These are phyloP conservation scores for Xylaria sp. DNA, from an alignment of 2,329 filamentous ascomycete species.

Conservation along the genomic window DNA sequence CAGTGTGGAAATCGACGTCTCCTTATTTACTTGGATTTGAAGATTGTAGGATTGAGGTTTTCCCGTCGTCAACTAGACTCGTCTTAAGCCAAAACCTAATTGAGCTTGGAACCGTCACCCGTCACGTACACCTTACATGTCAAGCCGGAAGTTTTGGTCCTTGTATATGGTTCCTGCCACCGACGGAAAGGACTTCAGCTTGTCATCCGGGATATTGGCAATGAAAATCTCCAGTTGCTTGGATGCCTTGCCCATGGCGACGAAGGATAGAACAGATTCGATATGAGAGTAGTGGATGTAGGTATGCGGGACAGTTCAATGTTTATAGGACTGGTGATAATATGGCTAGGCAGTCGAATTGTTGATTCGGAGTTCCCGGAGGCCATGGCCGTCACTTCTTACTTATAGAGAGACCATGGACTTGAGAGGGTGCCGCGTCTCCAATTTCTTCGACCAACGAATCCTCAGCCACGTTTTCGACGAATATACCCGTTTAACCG, in stretches of 20 bases:
- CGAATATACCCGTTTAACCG: no score
- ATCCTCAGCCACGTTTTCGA: no score
- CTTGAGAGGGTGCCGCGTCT: no score
- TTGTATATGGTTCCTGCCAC: slow-evolving; percentile 5
- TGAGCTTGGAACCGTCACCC: slow-evolving; percentile 10
- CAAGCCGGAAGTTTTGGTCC: slow-evolving; percentile 12
- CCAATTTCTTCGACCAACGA: no score
- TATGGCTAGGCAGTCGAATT: slow-evolving; percentile 3
- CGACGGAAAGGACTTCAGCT: slow-evolving; percentile 8
- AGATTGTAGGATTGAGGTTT: slow-evolving; percentile 11
- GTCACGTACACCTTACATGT: slow-evolving; percentile 17
- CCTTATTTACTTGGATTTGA: slow-evolving; percentile 19
- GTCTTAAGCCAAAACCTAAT: slow-evolving; percentile 4
- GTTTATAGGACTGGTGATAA: slow-evolving; percentile 11
- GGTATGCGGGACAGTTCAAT: slow-evolving; percentile 10
- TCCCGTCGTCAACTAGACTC: slow-evolving; percentile 8
- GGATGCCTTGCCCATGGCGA: slow-evolving; percentile 13
- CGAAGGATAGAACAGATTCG: slow-evolving; percentile 11
- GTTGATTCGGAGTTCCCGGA: no score
- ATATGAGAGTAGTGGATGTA: slow-evolving; percentile 11
- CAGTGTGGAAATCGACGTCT: slow-evolving; percentile 14
- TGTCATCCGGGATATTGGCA: slow-evolving; percentile 8
- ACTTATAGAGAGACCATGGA: no score
- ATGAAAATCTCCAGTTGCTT: slow-evolving; percentile 12
- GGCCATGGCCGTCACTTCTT: no score